Evolutionary conservation across 257 asterid species (phyloP).

Genomic region (Anisodus acutangulus): DNA sequence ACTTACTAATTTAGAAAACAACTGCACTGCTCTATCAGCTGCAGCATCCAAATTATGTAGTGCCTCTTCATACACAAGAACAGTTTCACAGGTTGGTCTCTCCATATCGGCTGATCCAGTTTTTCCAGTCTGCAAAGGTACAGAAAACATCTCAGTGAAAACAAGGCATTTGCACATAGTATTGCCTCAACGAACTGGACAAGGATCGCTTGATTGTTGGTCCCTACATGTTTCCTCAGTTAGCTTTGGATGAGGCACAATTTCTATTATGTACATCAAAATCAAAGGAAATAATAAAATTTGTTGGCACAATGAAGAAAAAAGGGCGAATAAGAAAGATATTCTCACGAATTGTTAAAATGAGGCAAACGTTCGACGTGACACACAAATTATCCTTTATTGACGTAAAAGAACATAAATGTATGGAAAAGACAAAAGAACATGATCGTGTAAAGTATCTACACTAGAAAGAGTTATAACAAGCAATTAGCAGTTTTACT

Average conservation of each 20-base stretch:
- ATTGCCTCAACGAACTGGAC: not conserved
- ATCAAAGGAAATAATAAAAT: too few species aligned
- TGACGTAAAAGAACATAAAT: too few species aligned
- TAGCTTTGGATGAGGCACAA: not conserved
- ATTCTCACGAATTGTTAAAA: too few species aligned
- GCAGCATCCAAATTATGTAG: constrained; percentile 56
- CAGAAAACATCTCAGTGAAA: not conserved
- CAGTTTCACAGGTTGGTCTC: constrained; percentile 30
- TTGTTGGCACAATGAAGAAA: too few species aligned
- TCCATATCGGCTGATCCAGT: not conserved
- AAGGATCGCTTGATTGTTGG: constrained; percentile 17
- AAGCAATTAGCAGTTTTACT: too few species aligned
- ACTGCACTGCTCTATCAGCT: constrained; percentile 51
- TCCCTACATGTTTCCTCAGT: not conserved
- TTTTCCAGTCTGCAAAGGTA: constrained; percentile 30
- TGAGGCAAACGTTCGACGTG: too few species aligned
- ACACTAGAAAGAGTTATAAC: too few species aligned
- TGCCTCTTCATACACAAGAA: constrained; percentile 52
- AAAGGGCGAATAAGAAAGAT: too few species aligned
- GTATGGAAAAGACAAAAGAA: too few species aligned
- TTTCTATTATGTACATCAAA: constrained; percentile 4
- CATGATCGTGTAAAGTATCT: too few species aligned
- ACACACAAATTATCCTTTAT: too few species aligned
- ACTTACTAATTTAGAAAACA: constrained; percentile 45
- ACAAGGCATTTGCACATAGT: not conserved